Evolutionary conservation across 2,329 filamentous ascomycete genomes (phyloP).

Genomic region (Ramularia endophylla): DNA sequence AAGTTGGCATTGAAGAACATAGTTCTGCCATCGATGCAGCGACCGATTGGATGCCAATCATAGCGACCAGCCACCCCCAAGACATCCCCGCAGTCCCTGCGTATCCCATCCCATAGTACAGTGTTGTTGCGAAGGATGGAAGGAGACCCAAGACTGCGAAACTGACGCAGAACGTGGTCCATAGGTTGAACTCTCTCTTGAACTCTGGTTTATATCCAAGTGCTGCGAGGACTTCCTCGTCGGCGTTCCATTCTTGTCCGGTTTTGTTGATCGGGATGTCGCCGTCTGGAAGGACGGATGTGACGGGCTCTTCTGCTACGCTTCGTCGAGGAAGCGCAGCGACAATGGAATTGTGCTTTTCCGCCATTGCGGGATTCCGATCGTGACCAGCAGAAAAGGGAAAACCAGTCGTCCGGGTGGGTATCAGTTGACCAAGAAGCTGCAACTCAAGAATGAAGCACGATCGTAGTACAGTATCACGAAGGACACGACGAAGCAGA

Average conservation of each 20-base stretch:
- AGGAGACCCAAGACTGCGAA: slow-evolving; percentile 34
- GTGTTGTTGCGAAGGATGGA: slow-evolving; percentile 35
- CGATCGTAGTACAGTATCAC: no score
- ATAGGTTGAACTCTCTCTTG: slow-evolving; percentile 30
- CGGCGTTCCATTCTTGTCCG: slow-evolving; percentile 42
- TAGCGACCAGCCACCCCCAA: slow-evolving; percentile 33
- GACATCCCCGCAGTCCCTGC: slow-evolving; percentile 19
- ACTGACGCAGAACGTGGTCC: slow-evolving; percentile 32
- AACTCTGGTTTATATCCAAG: slow-evolving; percentile 58
- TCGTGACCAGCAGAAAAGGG: no score
- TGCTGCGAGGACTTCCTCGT: slow-evolving; percentile 57
- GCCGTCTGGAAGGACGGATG: slow-evolving; percentile 44
- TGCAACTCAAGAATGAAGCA: no score
- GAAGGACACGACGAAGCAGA: no score
- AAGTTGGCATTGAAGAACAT: slow-evolving; percentile 35
- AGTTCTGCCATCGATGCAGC: slow-evolving; percentile 34
- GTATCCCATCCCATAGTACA: slow-evolving; percentile 32
- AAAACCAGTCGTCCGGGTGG: no score
- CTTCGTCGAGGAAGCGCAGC: slow-evolving; percentile 26
- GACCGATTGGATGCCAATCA: slow-evolving; percentile 29
- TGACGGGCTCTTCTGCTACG: slow-evolving; percentile 47
- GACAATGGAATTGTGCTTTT: slow-evolving; percentile 15
- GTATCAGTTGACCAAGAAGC: no score
- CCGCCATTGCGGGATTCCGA: no score
- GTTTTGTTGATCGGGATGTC: slow-evolving; percentile 43